Evolutionary conservation across 73 alveolate species (phyloP).

Genomic region (Tetrahymena borealis): DNA sequence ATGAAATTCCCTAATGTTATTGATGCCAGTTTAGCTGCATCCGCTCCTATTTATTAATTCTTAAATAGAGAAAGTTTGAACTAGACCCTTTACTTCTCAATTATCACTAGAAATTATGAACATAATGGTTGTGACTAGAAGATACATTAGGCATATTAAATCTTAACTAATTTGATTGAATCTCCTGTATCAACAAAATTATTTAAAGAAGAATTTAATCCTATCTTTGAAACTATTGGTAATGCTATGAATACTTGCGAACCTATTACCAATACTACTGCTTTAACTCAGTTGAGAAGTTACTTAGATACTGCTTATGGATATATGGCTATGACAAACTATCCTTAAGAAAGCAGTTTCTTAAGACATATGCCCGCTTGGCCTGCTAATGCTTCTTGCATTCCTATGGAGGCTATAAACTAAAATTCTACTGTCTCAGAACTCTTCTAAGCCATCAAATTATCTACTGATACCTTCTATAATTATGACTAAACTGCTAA

Average conservation of each 20-base stretch:
- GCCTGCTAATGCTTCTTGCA: constrained; percentile 1
- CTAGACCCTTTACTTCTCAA: constrained; percentile 25
- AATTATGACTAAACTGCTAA: constrained; percentile 19
- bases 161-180: background rate
- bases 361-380: background rate
- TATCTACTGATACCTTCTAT: constrained; percentile 20
- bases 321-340: constrained; percentile 15
- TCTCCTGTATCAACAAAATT: background rate
- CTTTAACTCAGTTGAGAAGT: background rate
- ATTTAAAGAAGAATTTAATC: background rate
- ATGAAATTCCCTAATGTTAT: constrained; percentile 44
- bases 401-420: background rate
- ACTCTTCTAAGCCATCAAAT: constrained; percentile 8
- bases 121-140: background rate
- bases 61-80: constrained; percentile 4
- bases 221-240: background rate
- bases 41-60: constrained; percentile 24
- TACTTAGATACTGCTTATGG: constrained; percentile 1
- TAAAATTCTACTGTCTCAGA: background rate
- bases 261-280: constrained; percentile 2
- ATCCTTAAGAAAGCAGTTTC: constrained; percentile 1
- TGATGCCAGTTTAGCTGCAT: constrained; percentile 16
- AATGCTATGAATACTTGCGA: constrained; percentile 31
- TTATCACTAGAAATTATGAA: constrained; percentile 17
- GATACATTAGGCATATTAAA: background rate